These are phyloP conservation scores for Ceriops zippeliana DNA, from an alignment of 345 rosid genomes.

Conservation along the genomic window DNA sequence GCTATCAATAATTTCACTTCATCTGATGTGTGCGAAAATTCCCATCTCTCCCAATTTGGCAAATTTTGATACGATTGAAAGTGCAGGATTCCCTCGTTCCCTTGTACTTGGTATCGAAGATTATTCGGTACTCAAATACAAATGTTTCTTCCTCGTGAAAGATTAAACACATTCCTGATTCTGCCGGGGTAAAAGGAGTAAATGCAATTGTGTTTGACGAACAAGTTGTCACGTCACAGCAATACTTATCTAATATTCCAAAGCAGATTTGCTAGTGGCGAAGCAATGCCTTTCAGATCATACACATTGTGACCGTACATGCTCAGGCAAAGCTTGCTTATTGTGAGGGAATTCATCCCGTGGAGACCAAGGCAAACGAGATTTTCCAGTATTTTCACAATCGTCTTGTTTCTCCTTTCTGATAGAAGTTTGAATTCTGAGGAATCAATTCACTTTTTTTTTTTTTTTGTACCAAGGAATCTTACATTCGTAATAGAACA, in stretches of 20 bases:
- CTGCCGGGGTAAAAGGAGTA: conserved; percentile 7
- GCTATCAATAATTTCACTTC: background rate
- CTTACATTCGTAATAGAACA: too few species aligned
- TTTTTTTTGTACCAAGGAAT: too few species aligned
- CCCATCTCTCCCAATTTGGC: conserved; percentile 11
- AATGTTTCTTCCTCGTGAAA: background rate
- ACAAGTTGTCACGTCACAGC: conserved; percentile 11
- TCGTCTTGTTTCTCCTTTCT: too few species aligned
- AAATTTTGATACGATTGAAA: conserved; percentile 3
- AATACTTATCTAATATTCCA: conserved; percentile 15
- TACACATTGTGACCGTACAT: too few species aligned
- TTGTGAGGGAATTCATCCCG: background rate
- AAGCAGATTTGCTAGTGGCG: background rate
- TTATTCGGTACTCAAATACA: background rate
- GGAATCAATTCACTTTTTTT: too few species aligned
- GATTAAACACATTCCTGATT: conserved; percentile 23
- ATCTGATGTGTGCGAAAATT: background rate
- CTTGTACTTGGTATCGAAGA: conserved; percentile 7
- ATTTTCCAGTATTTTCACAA: background rate
- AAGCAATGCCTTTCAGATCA: too few species aligned
- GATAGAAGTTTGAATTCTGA: too few species aligned
- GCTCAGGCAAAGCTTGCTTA: background rate
- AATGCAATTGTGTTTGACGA: background rate
- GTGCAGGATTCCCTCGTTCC: background rate
- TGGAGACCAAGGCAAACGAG: background rate